These are phyloP conservation scores for Neurospora terricola DNA, from an alignment of 495 filamentous ascomycete genomes.

Conservation along the genomic window DNA sequence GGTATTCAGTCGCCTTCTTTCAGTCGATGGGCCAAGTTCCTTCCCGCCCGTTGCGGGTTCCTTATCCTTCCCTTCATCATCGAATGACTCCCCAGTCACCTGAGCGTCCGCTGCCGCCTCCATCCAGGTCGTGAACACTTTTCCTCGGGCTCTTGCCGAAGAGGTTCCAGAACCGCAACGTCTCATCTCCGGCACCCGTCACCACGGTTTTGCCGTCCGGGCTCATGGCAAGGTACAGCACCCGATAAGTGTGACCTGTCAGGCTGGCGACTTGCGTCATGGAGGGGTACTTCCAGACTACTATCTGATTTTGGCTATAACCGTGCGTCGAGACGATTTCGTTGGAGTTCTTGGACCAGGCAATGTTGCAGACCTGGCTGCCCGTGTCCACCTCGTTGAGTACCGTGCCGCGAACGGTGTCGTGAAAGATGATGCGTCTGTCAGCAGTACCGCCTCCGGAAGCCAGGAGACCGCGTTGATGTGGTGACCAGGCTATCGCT, in stretches of 20 bases:
- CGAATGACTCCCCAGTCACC: constrained; percentile 65
- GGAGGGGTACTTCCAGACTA: constrained; percentile 96
- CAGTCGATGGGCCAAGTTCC: not conserved
- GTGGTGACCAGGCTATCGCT: constrained; percentile 97
- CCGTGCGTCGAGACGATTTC: constrained; percentile 96
- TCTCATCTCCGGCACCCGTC: constrained; percentile 94
- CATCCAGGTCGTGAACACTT: constrained; percentile 34
- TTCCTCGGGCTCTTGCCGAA: constrained; percentile 57
- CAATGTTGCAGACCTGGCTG: constrained; percentile 92
- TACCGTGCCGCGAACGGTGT: constrained; percentile 68
- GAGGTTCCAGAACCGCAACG: constrained; percentile 91
- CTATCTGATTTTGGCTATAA: constrained; percentile 96
- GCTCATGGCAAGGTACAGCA: constrained; percentile 94
- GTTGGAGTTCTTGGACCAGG: constrained; percentile 91
- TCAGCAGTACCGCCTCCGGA: constrained; percentile 94
- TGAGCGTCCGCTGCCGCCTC: constrained; percentile 40
- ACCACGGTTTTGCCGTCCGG: constrained; percentile 90
- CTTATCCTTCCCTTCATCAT: constrained; percentile 23
- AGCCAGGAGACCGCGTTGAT: constrained; percentile 87
- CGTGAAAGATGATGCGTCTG: constrained; percentile 94
- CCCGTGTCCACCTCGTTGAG: constrained; percentile 89
- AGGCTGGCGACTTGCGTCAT: constrained; percentile 94
- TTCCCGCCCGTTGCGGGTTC: not conserved
- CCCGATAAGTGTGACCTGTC: constrained; percentile 92
- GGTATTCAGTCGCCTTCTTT: not conserved